These are phyloP conservation scores for Pyricularia sp. DNA, from an alignment of 2,329 filamentous ascomycete species.

Conservation along the genomic window DNA sequence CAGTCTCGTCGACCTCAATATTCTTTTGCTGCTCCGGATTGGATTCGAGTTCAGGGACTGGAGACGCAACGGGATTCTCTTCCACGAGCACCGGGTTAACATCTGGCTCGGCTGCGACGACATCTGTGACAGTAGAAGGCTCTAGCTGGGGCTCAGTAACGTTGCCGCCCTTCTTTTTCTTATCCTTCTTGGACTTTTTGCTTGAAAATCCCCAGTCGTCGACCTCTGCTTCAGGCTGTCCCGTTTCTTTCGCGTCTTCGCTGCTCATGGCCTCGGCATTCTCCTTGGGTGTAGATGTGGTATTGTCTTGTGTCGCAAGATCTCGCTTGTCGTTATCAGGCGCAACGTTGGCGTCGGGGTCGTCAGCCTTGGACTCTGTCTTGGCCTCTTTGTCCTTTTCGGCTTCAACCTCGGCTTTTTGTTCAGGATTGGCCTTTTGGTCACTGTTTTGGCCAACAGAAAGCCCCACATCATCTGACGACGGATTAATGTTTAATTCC, in stretches of 20 bases:
- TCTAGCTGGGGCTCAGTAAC: constrained; percentile 6
- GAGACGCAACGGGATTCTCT: neutral
- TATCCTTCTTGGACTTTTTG: neutral
- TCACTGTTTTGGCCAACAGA: neutral
- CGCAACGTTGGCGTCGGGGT: neutral
- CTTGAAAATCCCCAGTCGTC: neutral
- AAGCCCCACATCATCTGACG: neutral
- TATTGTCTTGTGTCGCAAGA: neutral
- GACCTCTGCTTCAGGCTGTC: neutral
- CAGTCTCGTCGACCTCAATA: constrained; percentile 7
- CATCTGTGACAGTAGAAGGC: neutral
- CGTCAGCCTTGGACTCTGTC: neutral
- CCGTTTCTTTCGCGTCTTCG: neutral
- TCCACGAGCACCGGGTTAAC: neutral
- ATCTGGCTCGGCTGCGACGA: neutral
- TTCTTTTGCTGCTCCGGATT: neutral
- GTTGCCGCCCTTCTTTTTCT: neutral
- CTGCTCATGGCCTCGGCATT: neutral
- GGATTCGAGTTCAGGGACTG: neutral
- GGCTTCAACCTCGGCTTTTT: neutral
- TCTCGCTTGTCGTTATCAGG: neutral
- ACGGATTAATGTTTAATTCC: neutral
- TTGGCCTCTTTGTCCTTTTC: neutral
- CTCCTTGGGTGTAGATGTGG: neutral
- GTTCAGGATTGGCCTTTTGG: neutral